These are phyloP conservation scores for Rosa persica DNA, from an alignment of 306 rosid species.

Conservation along the genomic window DNA sequence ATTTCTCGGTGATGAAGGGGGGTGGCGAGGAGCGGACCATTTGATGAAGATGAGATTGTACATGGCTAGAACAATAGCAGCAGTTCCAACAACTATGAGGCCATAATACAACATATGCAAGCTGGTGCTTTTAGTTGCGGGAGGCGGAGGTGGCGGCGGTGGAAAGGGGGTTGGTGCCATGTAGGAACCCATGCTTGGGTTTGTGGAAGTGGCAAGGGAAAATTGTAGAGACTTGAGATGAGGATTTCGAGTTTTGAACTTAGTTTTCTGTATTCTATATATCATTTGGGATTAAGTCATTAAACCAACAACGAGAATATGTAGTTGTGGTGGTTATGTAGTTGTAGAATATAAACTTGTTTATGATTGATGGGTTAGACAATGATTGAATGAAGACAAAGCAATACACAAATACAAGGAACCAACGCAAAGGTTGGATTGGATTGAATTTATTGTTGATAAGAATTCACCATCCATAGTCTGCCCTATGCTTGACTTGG, in stretches of 20 bases:
- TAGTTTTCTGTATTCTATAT: neutral
- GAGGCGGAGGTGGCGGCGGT: conserved; percentile 25
- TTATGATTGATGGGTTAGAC: conserved; percentile 5
- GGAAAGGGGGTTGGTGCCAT: neutral
- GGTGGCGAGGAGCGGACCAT: conserved; percentile 37
- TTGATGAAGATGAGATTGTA: conserved; percentile 69
- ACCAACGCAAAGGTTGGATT: conserved; percentile 8
- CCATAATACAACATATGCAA: conserved; percentile 66
- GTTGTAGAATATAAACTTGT: conserved; percentile 11
- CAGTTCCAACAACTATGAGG: conserved; percentile 59
- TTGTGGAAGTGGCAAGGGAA: neutral
- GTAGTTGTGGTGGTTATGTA: conserved; percentile 45
- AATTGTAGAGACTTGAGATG: neutral
- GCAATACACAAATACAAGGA: conserved; percentile 20
- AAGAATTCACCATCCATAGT: conserved; percentile 20
- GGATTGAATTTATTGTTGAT: conserved; percentile 26
- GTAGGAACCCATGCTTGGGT: conserved; percentile 5
- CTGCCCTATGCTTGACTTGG: neutral
- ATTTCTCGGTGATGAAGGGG: conserved; percentile 4
- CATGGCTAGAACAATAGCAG: conserved; percentile 49
- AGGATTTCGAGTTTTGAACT: neutral
- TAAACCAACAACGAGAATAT: conserved; percentile 29
- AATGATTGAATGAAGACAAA: conserved; percentile 37
- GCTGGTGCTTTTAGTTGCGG: conserved; percentile 30
- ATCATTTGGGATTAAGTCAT: neutral